A percentile compares a stretch with the other conserved stretches of the same genome.
Evolutionary conservation across 805 yeast genomes (phyloP).

Genomic region (Pichia ethanolica): DNA sequence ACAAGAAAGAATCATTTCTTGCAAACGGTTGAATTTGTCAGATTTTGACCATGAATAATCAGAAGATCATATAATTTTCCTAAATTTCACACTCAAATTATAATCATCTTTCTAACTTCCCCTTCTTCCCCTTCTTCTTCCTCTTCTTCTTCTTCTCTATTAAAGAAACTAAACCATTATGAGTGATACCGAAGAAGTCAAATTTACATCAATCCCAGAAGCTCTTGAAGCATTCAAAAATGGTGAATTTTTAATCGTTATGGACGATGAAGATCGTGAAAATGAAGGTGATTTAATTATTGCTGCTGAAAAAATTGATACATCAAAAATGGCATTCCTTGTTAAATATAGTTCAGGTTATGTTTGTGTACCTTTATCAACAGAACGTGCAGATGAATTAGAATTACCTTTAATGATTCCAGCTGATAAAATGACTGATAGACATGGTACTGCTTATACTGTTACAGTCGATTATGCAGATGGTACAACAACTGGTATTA

Average conservation of each 20-base stretch:
- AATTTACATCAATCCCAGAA: conserved; percentile 53
- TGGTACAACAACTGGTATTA: conserved; percentile 95
- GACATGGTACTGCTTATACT: conserved; percentile 96
- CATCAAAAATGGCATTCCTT: conserved; percentile 87
- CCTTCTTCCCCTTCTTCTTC: neutral
- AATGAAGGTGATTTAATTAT: conserved; percentile 95
- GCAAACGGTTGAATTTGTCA: no score
- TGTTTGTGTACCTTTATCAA: conserved; percentile 84
- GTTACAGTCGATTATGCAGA: conserved; percentile 79
- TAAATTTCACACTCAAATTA: no score
- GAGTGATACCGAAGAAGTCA: conserved; percentile 4
- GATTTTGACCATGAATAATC: no score
- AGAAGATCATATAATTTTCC: no score
- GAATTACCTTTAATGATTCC: conserved; percentile 74
- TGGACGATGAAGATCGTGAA: conserved; percentile 94
- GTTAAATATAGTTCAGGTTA: conserved; percentile 86
- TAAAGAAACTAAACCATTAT: neutral
- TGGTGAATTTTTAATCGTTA: conserved; percentile 86
- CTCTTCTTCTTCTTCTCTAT: neutral
- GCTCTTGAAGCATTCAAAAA: conserved; percentile 65
- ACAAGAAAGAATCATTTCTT: no score
- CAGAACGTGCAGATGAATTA: conserved; percentile 68
- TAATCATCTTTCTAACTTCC: no score
- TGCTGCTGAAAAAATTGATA: conserved; percentile 78
- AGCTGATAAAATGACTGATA: conserved; percentile 46